phyloP scores from a whole-genome alignment of 441 rosid genomes.

The Theobroma grandiflorum region DNA sequence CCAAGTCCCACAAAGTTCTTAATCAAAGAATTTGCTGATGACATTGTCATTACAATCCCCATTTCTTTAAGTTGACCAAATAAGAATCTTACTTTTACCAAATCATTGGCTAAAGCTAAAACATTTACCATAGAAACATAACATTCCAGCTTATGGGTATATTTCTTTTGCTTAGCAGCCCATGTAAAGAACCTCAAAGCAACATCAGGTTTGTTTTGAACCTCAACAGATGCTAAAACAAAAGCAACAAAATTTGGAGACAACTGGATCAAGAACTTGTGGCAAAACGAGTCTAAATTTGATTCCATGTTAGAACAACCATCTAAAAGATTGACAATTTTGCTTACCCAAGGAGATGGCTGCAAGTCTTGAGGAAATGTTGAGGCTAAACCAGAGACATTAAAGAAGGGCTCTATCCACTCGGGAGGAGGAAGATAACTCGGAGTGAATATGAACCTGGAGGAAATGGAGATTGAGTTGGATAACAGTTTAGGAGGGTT shows the following conservation, averaged over 20 bases:
- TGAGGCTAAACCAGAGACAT: slow-evolving; percentile 67
- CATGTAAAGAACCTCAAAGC: slow-evolving; percentile 74
- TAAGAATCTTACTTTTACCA: slow-evolving; percentile 51
- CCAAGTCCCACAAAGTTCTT: slow-evolving; percentile 74
- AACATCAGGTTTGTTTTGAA: slow-evolving; percentile 47
- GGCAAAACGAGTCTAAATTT: slow-evolving; percentile 59
- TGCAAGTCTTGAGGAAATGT: slow-evolving; percentile 41
- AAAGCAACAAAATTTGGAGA: slow-evolving; percentile 70
- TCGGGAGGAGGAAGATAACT: slow-evolving; percentile 73
- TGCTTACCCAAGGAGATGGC: slow-evolving; percentile 81
- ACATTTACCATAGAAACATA: slow-evolving; percentile 70
- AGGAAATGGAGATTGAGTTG: slow-evolving; percentile 26
- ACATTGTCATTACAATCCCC: slow-evolving; percentile 53
- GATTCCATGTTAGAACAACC: slow-evolving; percentile 71
- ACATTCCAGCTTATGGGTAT: slow-evolving; percentile 68
- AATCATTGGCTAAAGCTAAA: slow-evolving; percentile 52
- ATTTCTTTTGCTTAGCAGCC: slow-evolving; percentile 78
- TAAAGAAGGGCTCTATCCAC: slow-evolving; percentile 82
- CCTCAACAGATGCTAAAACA: slow-evolving; percentile 55
- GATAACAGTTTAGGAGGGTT: slow-evolving; percentile 27
- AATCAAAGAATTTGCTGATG: slow-evolving; percentile 55
- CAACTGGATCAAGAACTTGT: slow-evolving; percentile 64
- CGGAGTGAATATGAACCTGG: slow-evolving; percentile 47
- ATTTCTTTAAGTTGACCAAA: slow-evolving; percentile 46
- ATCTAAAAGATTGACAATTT: slow-evolving; percentile 63